Conservation (phyloP, 208 protist species). For the Naegleria lovaniensis region DNA sequence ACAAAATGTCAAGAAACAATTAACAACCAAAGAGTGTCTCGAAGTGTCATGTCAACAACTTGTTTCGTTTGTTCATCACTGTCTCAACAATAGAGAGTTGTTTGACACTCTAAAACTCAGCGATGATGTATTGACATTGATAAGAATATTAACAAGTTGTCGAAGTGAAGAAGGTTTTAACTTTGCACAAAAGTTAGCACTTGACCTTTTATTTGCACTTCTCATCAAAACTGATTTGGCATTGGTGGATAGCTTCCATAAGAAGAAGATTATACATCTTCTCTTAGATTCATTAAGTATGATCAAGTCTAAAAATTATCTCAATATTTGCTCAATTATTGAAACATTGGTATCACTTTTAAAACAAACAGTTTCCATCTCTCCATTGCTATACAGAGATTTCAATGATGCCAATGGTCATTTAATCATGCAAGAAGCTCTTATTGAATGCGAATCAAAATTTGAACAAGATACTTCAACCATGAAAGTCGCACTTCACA, state of each 20-base stretch:
- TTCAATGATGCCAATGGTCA: not conserved
- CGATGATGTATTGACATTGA: not conserved
- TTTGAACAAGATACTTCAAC: not conserved
- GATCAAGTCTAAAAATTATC: not conserved
- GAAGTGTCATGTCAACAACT: not conserved
- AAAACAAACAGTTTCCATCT: not conserved
- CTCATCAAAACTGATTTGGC: not conserved
- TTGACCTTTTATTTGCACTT: not conserved
- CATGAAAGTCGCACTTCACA: not conserved
- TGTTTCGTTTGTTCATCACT: not conserved
- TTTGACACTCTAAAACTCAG: not conserved
- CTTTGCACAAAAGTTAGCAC: not conserved
- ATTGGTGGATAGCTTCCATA: not conserved
- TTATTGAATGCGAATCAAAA: not conserved
- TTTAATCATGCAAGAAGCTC: not conserved
- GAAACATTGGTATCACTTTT: not conserved
- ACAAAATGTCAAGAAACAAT: not conserved
- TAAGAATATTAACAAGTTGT: not conserved
- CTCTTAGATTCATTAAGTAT: not conserved
- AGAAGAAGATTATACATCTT: not conserved
- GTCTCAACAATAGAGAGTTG: conserved; percentile 2
- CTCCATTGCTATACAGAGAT: not conserved
- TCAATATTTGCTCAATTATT: not conserved
- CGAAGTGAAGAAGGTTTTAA: not conserved
- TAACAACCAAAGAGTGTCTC: not conserved